Conservation (phyloP, 2,329 filamentous ascomycete species). For the Curvularia spicifera region DNA sequence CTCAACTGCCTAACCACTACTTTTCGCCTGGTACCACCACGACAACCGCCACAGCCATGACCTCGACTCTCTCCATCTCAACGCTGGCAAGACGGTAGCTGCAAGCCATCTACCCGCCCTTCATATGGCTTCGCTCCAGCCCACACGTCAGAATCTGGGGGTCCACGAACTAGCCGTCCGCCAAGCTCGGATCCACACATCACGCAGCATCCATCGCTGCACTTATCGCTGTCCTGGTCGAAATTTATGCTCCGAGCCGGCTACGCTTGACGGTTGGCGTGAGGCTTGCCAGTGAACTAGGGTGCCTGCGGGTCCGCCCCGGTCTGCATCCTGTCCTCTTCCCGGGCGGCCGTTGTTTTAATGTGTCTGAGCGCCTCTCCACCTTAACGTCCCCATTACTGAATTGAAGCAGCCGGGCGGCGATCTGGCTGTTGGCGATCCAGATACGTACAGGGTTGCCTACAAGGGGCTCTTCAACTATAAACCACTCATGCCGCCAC, state of each 20-base stretch:
- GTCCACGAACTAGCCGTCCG: conserved; percentile 23
- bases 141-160: conserved; percentile 25
- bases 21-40: neutral
- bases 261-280: conserved; percentile 37
- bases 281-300: conserved; percentile 43
- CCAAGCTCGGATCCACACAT: conserved; percentile 41
- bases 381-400: conserved; percentile 46
- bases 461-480: conserved; percentile 42
- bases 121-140: conserved; percentile 28
- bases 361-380: conserved; percentile 46
- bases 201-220: conserved; percentile 27
- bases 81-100: neutral
- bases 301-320: conserved; percentile 36
- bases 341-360: conserved; percentile 40
- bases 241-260: conserved; percentile 40
- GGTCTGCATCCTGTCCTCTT: conserved; percentile 37
- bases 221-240: conserved; percentile 31
- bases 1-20: neutral
- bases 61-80: neutral
- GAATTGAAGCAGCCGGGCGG: conserved; percentile 40
- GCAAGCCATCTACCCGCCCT: conserved; percentile 15
- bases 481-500: conserved; percentile 50
- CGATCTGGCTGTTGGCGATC: conserved; percentile 50
- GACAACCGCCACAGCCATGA: neutral
- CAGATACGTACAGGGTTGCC: conserved; percentile 47